These are phyloP conservation scores for Marsdenia floribunda DNA, from an alignment of 257 asterid genomes.

Conservation along the genomic window DNA sequence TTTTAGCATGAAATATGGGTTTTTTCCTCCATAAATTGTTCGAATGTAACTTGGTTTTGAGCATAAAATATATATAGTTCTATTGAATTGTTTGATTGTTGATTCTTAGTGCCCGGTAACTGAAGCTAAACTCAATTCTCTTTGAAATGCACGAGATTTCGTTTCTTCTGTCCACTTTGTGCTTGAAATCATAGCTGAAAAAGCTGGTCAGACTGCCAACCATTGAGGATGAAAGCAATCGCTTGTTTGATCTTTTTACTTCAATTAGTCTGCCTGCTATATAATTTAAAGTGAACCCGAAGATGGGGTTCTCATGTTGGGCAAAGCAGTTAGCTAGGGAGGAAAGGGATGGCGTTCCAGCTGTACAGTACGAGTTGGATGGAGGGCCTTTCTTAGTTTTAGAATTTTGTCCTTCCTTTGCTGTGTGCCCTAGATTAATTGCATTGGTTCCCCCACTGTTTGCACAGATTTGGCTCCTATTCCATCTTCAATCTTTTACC, in stretches of 20 bases:
- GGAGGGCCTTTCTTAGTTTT: constrained; percentile 29
- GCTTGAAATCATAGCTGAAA: constrained; percentile 31
- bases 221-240: constrained; percentile 31
- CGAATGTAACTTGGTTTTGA: neutral
- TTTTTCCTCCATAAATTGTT: constrained; percentile 18
- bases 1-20: constrained; percentile 20
- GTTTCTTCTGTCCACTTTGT: constrained; percentile 16
- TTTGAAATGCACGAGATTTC: constrained; percentile 13
- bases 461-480: constrained; percentile 27
- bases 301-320: constrained; percentile 26
- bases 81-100: constrained; percentile 13
- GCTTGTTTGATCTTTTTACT: constrained; percentile 15
- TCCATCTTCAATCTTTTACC: constrained; percentile 11
- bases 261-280: neutral
- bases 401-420: constrained; percentile 26
- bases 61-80: constrained; percentile 47
- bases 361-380: constrained; percentile 46
- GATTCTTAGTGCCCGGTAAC: constrained; percentile 19
- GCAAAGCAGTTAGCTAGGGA: constrained; percentile 26
- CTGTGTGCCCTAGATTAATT: constrained; percentile 22
- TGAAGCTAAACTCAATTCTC: constrained; percentile 19
- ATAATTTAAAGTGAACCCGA: constrained; percentile 17
- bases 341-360: constrained; percentile 42
- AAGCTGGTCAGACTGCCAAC: constrained; percentile 27
- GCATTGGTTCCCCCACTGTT: constrained; percentile 37